phyloP scores from a whole-genome alignment of 2,329 filamentous ascomycete genomes.

The Aspergillus fijiensis region DNA sequence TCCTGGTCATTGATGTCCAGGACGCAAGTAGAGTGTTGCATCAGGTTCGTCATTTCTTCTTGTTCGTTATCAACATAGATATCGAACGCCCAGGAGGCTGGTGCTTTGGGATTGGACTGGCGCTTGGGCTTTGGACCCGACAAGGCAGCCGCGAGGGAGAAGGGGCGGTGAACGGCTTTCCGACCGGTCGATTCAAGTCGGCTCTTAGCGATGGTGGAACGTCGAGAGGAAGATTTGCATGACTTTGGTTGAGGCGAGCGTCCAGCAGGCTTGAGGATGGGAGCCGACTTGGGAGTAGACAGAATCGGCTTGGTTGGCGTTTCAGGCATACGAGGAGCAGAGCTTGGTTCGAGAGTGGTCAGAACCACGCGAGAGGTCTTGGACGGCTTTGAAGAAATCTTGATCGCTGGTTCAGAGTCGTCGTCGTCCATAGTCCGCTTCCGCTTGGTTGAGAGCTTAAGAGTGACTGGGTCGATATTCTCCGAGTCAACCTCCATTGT shows the following conservation, averaged over 20 bases:
- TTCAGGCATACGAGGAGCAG: conserved; percentile 21
- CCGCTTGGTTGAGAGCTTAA: conserved; percentile 51
- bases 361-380: conserved; percentile 48
- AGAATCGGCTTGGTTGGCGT: conserved; percentile 31
- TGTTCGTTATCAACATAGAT: conserved; percentile 92
- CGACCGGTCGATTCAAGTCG: conserved; percentile 66
- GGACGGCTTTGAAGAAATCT: conserved; percentile 48
- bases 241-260: conserved; percentile 75
- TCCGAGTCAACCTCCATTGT: conserved; percentile 50
- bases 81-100: conserved; percentile 74
- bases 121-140: conserved; percentile 53
- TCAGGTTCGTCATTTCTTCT: conserved; percentile 86
- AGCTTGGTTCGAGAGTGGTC: conserved; percentile 23
- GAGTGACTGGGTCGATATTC: conserved; percentile 57
- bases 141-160: conserved; percentile 77
- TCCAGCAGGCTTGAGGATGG: conserved; percentile 69
- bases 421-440: conserved; percentile 35
- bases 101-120: conserved; percentile 50
- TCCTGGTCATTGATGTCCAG: conserved; percentile 91
- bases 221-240: conserved; percentile 66
- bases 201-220: conserved; percentile 62
- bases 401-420: conserved; percentile 29
- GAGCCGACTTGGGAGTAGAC: conserved; percentile 49
- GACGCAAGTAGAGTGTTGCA: conserved; percentile 84
- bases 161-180: conserved; percentile 57